Evolutionary conservation across 306 rosid species (phyloP), one percentile per base, ranked within the genome.

Genomic region (Cucumis hystrix): DNA sequence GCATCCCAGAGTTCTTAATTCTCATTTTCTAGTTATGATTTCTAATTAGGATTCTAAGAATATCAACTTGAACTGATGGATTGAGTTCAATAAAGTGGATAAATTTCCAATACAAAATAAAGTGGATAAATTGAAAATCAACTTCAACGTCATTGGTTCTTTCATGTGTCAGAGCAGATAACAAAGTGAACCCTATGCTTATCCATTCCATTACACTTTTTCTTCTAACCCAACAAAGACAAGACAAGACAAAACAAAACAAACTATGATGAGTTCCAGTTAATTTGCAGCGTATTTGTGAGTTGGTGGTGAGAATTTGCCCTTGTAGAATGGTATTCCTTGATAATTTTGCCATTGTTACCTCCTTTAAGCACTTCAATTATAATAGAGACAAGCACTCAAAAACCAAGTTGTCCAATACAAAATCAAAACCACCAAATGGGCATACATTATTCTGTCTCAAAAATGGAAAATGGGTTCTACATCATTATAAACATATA

Each of bases 401-500:
- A 49, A 25, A 30, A 70, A 25, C 60, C 18, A 41, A 16, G 61
- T 52, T 21, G 5, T 69, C 20, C 37, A 3, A 69, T 43, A 45
- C 39, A 20, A 7, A 51, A 73, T 16, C 77, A 33, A 72, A 52
- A 52, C 30, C 62, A 73, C 43, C 77, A 73, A 73, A 9, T 13
- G 47, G 59, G 45, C 35, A 9, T 52, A 30, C 47, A 73, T 73
- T 73, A 73, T 73, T 72, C 62, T 5, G 61, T 71, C 61, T 51
- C 61, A 51, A 51, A 25, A 52, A 72, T 52, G 45, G 77, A 30
- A 72, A 72, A 72, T 30, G 77, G 28, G 40, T 71, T 71, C 76
- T 25, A 70, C 41, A 28, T 73, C 77, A 73, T 30, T 52, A 51
- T 73, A 33, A 73, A 73, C 58, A 73, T 51, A 49, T 73, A 73